These are phyloP conservation scores for Melaleuca quinquenervia DNA, from an alignment of 345 rosid genomes.

Conservation along the genomic window DNA sequence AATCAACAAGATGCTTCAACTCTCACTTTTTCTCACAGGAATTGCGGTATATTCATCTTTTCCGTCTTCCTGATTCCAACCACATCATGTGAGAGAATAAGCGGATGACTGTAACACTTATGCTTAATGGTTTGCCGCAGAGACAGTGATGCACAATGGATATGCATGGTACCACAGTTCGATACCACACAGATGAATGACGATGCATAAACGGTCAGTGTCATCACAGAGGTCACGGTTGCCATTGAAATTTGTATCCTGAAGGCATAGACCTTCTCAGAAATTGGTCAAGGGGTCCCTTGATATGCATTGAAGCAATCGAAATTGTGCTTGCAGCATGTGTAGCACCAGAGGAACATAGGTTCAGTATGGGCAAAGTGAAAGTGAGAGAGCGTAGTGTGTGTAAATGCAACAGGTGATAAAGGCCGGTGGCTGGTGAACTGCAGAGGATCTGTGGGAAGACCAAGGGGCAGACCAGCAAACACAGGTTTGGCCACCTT, in stretches of 20 bases:
- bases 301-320: background rate
- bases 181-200: background rate
- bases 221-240: background rate
- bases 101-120: background rate
- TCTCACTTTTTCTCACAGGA: background rate
- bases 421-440: background rate
- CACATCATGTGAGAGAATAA: background rate
- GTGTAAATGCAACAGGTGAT: background rate
- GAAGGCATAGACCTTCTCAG: background rate
- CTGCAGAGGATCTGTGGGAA: background rate
- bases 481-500: background rate
- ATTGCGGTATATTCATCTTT: background rate
- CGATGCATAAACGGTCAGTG: background rate
- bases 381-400: background rate
- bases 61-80: background rate
- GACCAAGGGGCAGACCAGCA: background rate
- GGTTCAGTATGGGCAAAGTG: background rate
- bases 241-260: background rate
- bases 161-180: background rate
- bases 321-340: background rate
- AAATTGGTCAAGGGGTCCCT: background rate
- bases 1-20: background rate
- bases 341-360: background rate
- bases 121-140: background rate
- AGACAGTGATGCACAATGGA: background rate